These are phyloP conservation scores for Xylaria sp. DNA, from an alignment of 2,329 filamentous ascomycete genomes.

Conservation along the genomic window DNA sequence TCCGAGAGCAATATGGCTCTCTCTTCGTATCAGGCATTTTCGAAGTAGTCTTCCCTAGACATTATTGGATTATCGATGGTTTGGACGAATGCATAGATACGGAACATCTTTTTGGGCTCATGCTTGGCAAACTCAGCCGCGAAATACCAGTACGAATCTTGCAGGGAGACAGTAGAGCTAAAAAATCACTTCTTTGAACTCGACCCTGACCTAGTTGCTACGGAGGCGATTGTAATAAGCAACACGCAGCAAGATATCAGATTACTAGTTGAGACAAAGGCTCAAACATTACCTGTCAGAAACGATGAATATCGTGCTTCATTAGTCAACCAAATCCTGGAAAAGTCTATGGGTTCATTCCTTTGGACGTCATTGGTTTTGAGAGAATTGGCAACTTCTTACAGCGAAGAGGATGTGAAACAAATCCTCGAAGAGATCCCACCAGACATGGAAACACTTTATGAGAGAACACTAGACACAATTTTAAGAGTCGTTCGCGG, in stretches of 20 bases:
- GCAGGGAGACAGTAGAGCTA: constrained; percentile 11
- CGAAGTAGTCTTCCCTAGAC: neutral
- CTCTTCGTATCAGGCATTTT: constrained; percentile 13
- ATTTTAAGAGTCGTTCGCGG: constrained; percentile 11
- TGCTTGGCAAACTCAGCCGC: neutral
- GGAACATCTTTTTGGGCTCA: constrained; percentile 1
- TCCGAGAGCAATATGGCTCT: constrained; percentile 5
- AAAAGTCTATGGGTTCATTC: constrained; percentile 19
- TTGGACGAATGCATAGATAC: constrained; percentile 13
- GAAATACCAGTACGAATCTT: neutral
- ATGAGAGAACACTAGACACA: neutral
- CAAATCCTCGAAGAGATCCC: constrained; percentile 19
- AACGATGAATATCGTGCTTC: neutral
- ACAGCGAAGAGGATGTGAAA: constrained; percentile 11
- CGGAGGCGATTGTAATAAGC: neutral
- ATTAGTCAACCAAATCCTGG: constrained; percentile 3
- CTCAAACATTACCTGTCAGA: neutral
- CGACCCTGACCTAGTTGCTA: neutral
- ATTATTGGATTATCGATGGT: constrained; percentile 22
- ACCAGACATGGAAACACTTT: constrained; percentile 14
- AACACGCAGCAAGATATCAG: constrained; percentile 7
- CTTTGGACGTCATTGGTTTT: constrained; percentile 16
- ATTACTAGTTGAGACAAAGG: neutral
- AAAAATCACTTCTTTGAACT: neutral
- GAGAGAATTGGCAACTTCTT: neutral